A percentile compares a stretch with the other conserved stretches of the same genome.
These are phyloP conservation scores for Linum tenue DNA, from an alignment of 345 rosid genomes.

Conservation along the genomic window DNA sequence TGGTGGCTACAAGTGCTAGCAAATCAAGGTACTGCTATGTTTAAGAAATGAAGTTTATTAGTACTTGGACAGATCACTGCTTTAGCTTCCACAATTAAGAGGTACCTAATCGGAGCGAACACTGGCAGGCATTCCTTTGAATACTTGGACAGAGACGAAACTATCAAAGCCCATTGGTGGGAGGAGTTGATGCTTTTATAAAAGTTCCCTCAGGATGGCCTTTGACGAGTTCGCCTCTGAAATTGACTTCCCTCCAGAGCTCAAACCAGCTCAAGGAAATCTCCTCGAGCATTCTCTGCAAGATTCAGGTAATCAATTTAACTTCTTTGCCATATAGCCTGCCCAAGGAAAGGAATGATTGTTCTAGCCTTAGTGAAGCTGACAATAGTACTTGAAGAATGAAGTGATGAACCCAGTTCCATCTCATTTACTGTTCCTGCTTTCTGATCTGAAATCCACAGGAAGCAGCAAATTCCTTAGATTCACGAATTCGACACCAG, in stretches of 20 bases:
- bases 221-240: conserved; percentile 31
- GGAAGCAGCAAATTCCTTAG: conserved; percentile 43
- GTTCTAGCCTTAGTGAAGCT: neutral
- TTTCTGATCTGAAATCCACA: conserved; percentile 10
- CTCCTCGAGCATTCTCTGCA: conserved; percentile 45
- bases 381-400: neutral
- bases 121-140: conserved; percentile 54
- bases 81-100: neutral
- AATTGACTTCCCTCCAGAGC: conserved; percentile 41
- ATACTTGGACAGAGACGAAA: conserved; percentile 62
- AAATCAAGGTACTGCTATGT: conserved; percentile 40
- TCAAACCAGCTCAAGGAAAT: conserved; percentile 36
- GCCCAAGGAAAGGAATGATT: neutral
- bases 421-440: neutral
- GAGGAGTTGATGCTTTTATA: conserved; percentile 49
- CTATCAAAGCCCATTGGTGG: conserved; percentile 43
- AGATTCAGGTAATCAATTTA: conserved; percentile 43
- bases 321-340: neutral
- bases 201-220: conserved; percentile 75
- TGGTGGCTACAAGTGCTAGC: conserved; percentile 39
- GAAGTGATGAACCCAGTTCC: neutral
- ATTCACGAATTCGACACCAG: conserved; percentile 23
- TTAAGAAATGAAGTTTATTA: neutral
- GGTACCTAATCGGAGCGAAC: conserved; percentile 1
- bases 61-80: neutral